phyloP scores from a whole-genome alignment of 345 rosid genomes.

The Corymbia maculata region DNA sequence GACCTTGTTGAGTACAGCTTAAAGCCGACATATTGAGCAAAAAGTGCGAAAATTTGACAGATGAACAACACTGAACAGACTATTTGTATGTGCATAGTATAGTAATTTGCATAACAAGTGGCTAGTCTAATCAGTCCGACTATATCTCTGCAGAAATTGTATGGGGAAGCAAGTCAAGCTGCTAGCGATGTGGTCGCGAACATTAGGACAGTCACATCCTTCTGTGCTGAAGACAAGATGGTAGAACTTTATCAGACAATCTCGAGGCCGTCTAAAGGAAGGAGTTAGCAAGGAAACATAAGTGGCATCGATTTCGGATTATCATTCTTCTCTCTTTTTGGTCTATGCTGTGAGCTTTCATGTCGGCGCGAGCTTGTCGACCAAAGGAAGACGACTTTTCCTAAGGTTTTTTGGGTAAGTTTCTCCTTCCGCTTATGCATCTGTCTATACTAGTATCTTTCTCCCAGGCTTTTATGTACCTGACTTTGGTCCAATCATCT shows the following conservation, averaged over 20 bases:
- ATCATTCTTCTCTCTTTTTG: slow-evolving; percentile 8
- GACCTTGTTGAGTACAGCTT: neutral
- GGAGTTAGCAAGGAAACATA: slow-evolving; percentile 11
- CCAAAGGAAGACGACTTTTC: slow-evolving; percentile 7
- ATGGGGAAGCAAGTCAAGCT: slow-evolving; percentile 30
- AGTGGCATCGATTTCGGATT: slow-evolving; percentile 22
- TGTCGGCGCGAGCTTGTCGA: slow-evolving; percentile 20
- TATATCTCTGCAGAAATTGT: slow-evolving; percentile 10
- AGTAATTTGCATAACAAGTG: neutral
- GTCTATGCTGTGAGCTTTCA: slow-evolving; percentile 14
- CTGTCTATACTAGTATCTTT: neutral
- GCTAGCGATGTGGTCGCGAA: slow-evolving; percentile 23
- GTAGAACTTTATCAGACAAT: slow-evolving; percentile 12
- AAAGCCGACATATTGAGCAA: neutral
- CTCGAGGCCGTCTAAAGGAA: slow-evolving; percentile 16
- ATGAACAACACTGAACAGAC: neutral
- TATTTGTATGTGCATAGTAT: neutral
- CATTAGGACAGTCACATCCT: slow-evolving; percentile 30
- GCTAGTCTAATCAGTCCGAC: neutral
- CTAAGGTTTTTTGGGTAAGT: slow-evolving; percentile 23
- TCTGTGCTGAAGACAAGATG: slow-evolving; percentile 23
- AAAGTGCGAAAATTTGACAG: neutral
- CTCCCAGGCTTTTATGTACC: neutral
- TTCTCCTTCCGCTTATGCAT: neutral
- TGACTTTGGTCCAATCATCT: neutral